A percentile compares a stretch with the other conserved stretches of the same genome.
Conservation (phyloP, 1,139 yeast genomes). For the Saccharomycopsis hybrid region DNA sequence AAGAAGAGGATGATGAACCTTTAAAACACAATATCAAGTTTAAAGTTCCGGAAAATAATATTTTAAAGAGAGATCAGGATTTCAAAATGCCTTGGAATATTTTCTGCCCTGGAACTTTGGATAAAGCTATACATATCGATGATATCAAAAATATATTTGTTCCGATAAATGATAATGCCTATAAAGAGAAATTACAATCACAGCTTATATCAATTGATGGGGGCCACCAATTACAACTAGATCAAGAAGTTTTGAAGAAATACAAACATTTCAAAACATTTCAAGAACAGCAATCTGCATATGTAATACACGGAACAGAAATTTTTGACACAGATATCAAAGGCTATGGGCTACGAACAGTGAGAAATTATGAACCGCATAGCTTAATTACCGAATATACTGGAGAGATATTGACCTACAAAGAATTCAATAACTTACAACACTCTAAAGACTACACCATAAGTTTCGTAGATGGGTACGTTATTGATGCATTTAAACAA, state of each 20-base stretch:
- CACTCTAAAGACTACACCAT: constrained; percentile 12
- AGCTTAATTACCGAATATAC: constrained; percentile 11
- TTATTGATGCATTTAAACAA: constrained; percentile 8
- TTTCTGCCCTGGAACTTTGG: constrained; percentile 5
- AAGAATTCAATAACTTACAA: constrained; percentile 8
- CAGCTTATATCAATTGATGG: not conserved
- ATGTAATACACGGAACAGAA: constrained; percentile 10
- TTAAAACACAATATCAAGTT: not conserved
- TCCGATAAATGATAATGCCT: not conserved
- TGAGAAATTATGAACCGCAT: constrained; percentile 12
- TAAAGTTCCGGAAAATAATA: not conserved
- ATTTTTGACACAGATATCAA: constrained; percentile 10
- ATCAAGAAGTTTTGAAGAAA: not conserved
- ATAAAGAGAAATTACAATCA: not conserved
- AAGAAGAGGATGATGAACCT: not conserved
- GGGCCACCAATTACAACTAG: not conserved
- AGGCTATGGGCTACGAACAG: constrained; percentile 16
- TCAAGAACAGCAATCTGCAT: not conserved
- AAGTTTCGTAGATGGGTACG: constrained; percentile 19
- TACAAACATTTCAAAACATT: not conserved
- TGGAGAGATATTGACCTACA: constrained; percentile 18
- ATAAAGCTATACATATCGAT: not conserved
- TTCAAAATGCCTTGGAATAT: constrained; percentile 13
- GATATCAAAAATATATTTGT: not conserved
- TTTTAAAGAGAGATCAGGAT: not conserved